Evolutionary conservation across 208 protist species (phyloP).

Genomic region (Acanthamoeba rhysodes): DNA sequence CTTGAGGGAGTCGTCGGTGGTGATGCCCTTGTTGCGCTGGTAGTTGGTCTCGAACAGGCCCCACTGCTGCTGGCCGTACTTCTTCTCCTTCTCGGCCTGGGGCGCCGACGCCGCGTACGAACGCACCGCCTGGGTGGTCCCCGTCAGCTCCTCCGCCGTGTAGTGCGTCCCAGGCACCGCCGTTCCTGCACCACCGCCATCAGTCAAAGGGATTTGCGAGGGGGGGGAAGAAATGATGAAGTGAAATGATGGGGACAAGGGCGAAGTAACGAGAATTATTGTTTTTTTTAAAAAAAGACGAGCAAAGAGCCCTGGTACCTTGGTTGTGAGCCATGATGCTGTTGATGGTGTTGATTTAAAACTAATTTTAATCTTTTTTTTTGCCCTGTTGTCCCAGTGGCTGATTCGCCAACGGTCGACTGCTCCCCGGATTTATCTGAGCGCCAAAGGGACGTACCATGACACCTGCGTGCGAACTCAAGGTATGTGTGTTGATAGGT

Average conservation of each 20-base stretch:
- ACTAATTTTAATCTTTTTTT: no score
- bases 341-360: no score
- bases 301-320: no score
- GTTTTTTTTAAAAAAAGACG: no score
- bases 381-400: no score
- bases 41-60: slow-evolving; percentile 77
- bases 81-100: slow-evolving; percentile 73
- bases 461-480: no score
- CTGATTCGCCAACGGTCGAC: no score
- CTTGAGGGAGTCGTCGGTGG: slow-evolving; percentile 59
- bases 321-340: neutral
- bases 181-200: slow-evolving; percentile 2
- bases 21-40: slow-evolving; percentile 78
- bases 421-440: no score
- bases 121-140: slow-evolving; percentile 65
- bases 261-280: no score
- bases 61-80: slow-evolving; percentile 76
- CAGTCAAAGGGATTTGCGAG: neutral
- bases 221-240: neutral
- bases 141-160: slow-evolving; percentile 68
- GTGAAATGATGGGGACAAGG: neutral
- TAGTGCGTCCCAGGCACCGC: slow-evolving; percentile 49
- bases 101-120: slow-evolving; percentile 33
- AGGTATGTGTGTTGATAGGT: no score
- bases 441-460: no score